Percentiles rank a stretch among this genome's conserved stretches.
phyloP scores from a whole-genome alignment of 1,284 basidiomycete genomes.

The Hortiboletus rubellus region DNA sequence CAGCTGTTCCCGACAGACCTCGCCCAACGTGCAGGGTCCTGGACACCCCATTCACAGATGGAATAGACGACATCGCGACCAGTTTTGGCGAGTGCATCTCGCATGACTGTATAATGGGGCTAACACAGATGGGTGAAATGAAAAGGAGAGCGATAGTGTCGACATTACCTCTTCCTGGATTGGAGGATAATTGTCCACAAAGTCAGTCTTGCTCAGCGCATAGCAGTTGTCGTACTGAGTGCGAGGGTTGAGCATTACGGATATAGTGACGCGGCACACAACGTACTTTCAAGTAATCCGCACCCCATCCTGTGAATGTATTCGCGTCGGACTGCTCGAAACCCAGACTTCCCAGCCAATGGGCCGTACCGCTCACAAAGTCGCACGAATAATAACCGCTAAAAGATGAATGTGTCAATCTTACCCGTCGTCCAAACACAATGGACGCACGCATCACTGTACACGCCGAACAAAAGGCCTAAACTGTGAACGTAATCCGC shows the following conservation, averaged over 20 bases:
- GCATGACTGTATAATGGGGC: slow-evolving; percentile 6
- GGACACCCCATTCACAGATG: slow-evolving; percentile 56
- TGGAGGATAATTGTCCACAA: not conserved
- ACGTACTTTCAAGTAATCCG: slow-evolving; percentile 15
- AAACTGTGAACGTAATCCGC: slow-evolving; percentile 10
- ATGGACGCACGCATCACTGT: slow-evolving; percentile 15
- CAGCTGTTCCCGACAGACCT: slow-evolving; percentile 48
- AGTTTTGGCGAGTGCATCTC: slow-evolving; percentile 33
- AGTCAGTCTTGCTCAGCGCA: slow-evolving; percentile 1
- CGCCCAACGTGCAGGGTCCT: slow-evolving; percentile 49
- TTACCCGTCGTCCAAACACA: not conserved
- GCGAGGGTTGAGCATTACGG: not conserved
- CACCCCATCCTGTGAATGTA: slow-evolving; percentile 9
- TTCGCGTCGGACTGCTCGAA: slow-evolving; percentile 10
- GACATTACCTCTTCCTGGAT: slow-evolving; percentile 6
- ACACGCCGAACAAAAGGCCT: slow-evolving; percentile 11
- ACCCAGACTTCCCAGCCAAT: slow-evolving; percentile 10
- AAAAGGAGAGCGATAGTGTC: not conserved
- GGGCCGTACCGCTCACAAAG: not conserved
- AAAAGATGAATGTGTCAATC: not conserved
- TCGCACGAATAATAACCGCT: slow-evolving; percentile 17
- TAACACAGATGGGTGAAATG: not conserved
- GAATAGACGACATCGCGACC: slow-evolving; percentile 52
- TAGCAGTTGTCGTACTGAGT: slow-evolving; percentile 16
- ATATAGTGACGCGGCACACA: not conserved